Base-by-base conservation (phyloP, 2,329 filamentous ascomycete species). In the Chalaropsis ovoidea region DNA sequence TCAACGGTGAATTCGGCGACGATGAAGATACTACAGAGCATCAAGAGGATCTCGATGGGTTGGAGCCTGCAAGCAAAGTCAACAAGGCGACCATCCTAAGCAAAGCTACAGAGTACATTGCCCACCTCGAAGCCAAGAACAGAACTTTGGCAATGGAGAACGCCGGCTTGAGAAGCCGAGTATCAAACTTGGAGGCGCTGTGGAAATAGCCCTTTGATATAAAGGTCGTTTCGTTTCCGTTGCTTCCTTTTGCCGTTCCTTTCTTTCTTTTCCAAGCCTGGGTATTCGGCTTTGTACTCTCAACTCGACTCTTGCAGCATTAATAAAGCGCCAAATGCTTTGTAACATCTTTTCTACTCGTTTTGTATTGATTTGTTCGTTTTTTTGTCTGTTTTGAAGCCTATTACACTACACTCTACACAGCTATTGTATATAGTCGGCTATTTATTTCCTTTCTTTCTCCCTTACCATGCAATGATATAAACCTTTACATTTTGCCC, bases 61-160 rank as follows among this genome's bases (percentile, higher is more conserved):
- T 75, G 19, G 69, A 72, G 41, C 74, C 74, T 0, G 73, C 73
- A 0, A 73, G 74, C 68, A 77, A 76, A 70, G 73, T 77, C 54
- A 77, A 77, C 72, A 77, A 77, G 71, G 76, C 75, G 3, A 77
- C 76, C 2, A 76, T 78, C 62, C 72, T 75, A 56, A 75, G 73
- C 71, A 76, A 76, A 65, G 74, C 74, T 5, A 75, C 74, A 56
- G 74, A 75, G 66, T 76, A 76, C 69, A 76, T 76, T 64, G 69
- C 71, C 0, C 73, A 75, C 66, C 71, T 76, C 5, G 74, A 76
- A 68, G 72, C 72, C 69, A 72, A 71, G 68, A 75, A 76, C 67
- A 70, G 70, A 65, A 69, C 67, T 41, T 72, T 75, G 62, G 70
- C 69, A 4, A 69, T 70, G 47, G 74, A 75, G 69, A 75, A 74